phyloP scores from a whole-genome alignment of 2,329 filamentous ascomycete species.

The Nothomitra cinnamomea region DNA sequence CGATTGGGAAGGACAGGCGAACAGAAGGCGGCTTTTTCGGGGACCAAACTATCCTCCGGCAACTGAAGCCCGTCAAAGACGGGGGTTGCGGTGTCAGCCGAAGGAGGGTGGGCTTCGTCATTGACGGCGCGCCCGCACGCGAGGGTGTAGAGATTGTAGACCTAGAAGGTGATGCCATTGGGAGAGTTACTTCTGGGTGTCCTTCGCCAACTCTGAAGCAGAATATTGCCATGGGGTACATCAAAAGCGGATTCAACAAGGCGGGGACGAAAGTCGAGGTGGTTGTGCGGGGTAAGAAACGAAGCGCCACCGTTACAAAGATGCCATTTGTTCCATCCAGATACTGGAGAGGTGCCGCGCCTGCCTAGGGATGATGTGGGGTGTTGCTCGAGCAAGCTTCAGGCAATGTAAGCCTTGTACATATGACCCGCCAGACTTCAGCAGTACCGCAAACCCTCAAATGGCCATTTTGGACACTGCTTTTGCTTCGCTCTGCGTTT shows the following conservation, averaged over 20 bases:
- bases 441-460: background rate
- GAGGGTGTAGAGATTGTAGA: conserved; percentile 64
- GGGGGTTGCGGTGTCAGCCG: conserved; percentile 52
- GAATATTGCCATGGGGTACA: conserved; percentile 94
- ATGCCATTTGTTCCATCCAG: conserved; percentile 78
- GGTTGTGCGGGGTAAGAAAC: conserved; percentile 56
- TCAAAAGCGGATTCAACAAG: conserved; percentile 69
- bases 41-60: conserved; percentile 55
- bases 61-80: conserved; percentile 57
- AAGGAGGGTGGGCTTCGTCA: conserved; percentile 62
- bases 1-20: conserved; percentile 66
- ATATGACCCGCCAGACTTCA: background rate
- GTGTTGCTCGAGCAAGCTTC: background rate
- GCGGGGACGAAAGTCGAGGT: conserved; percentile 66
- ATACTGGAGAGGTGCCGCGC: conserved; percentile 39
- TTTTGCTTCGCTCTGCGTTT: too few species aligned
- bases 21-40: conserved; percentile 67
- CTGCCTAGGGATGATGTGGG: background rate
- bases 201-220: conserved; percentile 72
- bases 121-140: conserved; percentile 75
- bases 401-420: background rate
- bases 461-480: too few species aligned
- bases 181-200: conserved; percentile 73
- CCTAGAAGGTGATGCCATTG: conserved; percentile 48
- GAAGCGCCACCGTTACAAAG: conserved; percentile 60